Percentiles rank a stretch among this genome's conserved stretches.
phyloP scores from a whole-genome alignment of 2,329 filamentous ascomycete genomes.

The Alternaria infectoria region DNA sequence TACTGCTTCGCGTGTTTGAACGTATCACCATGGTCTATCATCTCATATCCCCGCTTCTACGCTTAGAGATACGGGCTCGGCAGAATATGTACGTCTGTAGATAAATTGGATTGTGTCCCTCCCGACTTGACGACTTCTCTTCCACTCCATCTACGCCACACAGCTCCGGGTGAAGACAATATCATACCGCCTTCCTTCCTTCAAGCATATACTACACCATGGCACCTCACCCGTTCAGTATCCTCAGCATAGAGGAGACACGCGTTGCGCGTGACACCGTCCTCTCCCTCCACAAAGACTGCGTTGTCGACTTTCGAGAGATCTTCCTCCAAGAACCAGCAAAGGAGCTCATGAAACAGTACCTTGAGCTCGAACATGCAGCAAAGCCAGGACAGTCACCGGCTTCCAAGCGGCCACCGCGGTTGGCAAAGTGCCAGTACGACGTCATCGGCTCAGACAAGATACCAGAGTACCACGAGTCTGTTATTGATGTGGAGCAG shows the following conservation, averaged over 20 bases:
- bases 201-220: conserved; percentile 23
- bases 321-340: conserved; percentile 60
- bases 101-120: conserved; percentile 1
- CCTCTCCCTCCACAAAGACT: conserved; percentile 47
- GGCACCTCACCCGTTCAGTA: conserved; percentile 61
- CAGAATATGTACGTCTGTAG: neutral
- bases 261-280: conserved; percentile 58
- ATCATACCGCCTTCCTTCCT: neutral
- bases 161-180: neutral
- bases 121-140: neutral
- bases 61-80: neutral
- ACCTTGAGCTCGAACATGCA: conserved; percentile 56
- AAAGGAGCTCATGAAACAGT: conserved; percentile 56
- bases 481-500: conserved; percentile 56
- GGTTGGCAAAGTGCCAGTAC: conserved; percentile 62
- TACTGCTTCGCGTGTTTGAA: neutral
- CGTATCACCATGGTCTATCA: neutral
- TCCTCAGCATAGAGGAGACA: conserved; percentile 63
- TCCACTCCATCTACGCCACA: neutral
- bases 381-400: conserved; percentile 46
- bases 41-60: neutral
- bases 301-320: conserved; percentile 55
- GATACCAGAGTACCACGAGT: conserved; percentile 62
- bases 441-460: conserved; percentile 61
- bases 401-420: conserved; percentile 53